Evolutionary conservation across 2,329 filamentous ascomycete species (phyloP), one percentile per base, ranked within the genome.

Genomic region (Boeremia lycopersici): DNA sequence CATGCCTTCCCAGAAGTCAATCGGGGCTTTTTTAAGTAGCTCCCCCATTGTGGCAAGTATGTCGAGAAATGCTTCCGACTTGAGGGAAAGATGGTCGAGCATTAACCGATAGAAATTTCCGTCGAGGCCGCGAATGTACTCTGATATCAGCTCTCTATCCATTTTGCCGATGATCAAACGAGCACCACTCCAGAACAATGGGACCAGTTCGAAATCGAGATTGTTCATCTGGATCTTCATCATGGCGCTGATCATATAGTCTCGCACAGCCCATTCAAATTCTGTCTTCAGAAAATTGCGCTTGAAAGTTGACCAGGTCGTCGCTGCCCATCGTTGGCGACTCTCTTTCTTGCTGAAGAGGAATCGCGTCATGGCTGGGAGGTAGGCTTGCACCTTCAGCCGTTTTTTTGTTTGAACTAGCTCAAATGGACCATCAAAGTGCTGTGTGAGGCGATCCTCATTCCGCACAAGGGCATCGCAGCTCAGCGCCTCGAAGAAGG

Each of bases 1-100:
- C 77, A 96, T 88, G 1, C 91, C 88, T 65, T 91, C 89, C 93
- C 93, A 97, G 65, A 97, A 95, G 39, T 90, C 89, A 49, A 84
- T 84, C 0, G 91, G 84, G 0, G 90, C 89, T 64, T 90, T 92
- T 60, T 87, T 84, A 47, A 97, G 79, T 13, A 97, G 82, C 11
- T 80, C 80, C 39, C 84, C 85, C 57, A 96, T 83, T 1, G 88
- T 86, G 51, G 86, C 85, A 40, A 96, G 81, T 13, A 95, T 80
- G 53, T 87, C 82, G 11, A 86, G 80, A 54, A 96, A 80, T 19
- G 89, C 84, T 2, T 70, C 62, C 1, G 73, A 74, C 23, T 77
- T 69, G 5, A 81, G 59, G 15, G 78, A 77, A 23, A 96, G 71
- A 85, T 89, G 81, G 75, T 91, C 73, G 76, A 90, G 77, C 12